Base-by-base conservation (phyloP, 78 protist species). In the Chrysochromulina tobinii region DNA sequence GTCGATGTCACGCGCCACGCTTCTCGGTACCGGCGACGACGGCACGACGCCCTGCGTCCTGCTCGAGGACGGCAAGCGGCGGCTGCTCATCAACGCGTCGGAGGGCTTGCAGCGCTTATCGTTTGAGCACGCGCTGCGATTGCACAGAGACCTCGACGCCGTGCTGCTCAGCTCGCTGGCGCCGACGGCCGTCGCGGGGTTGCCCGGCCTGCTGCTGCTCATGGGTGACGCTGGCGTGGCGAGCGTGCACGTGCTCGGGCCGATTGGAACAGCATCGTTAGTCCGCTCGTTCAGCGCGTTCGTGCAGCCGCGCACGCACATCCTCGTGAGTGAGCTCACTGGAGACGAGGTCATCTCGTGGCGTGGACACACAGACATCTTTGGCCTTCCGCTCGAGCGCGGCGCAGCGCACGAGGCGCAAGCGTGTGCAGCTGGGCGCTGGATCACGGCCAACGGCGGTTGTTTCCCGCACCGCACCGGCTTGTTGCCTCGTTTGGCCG, bases 61-160 rank as follows among this genome's bases (percentile, higher is more conserved):
- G 83, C 14, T 75, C 58, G 83, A 75, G 83, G 27, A 4, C 25
- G 58, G 27, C n/a, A 7, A 18, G 25, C 83, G 25, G 23, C 51
- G 83, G 12, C 83, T 75, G 83, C 83, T 75, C 20, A 38, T 75
- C 57, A 75, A 75, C 83, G 83, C 83, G 11, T 17, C 83, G 27
- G 83, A 75, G 83, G 83, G 83, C 11, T 57, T 75, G 58, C 83
- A 75, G 83, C 54, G 83, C 25, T 57, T 75, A 14, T 1, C 57
- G 25, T 11, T 18, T 12, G 83, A 75, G 83, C 83, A 50, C 83
- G 18, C 7, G 58, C 57, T 75, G 21, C 38, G 50, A 57, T 57
- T 75, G 23, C 83, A 75, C 57, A 54, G 83, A 1, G n/a, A 50
- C 59, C 83, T 75, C 58, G 58, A 75, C 57, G 83, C 83, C 1